A percentile compares a stretch with the other conserved stretches of the same genome.
Evolutionary conservation across 441 rosid species (phyloP).

Genomic region (Syzygium syzygioides): DNA sequence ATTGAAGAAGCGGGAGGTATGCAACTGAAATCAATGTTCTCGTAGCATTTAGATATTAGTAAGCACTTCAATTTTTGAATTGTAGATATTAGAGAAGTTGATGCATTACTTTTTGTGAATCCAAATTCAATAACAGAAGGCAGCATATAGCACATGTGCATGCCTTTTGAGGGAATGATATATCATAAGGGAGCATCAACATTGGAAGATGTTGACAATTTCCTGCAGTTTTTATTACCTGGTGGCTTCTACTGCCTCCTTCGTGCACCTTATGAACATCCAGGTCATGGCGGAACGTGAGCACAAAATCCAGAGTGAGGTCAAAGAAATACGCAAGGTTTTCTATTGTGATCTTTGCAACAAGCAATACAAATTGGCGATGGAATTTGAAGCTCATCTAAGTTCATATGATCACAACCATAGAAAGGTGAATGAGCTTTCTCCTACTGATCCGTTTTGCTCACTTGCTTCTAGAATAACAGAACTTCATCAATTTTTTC

Average conservation of each 20-base stretch:
- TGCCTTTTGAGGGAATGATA: slow-evolving; percentile 74
- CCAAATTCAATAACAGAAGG: slow-evolving; percentile 62
- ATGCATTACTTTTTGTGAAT: slow-evolving; percentile 47
- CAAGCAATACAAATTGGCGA: slow-evolving; percentile 91
- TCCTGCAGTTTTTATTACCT: slow-evolving; percentile 96
- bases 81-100: slow-evolving; percentile 38
- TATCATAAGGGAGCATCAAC: slow-evolving; percentile 62
- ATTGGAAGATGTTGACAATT: slow-evolving; percentile 78
- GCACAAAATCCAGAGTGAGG: slow-evolving; percentile 95
- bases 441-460: neutral
- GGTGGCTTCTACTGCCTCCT: slow-evolving; percentile 99
- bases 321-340: slow-evolving; percentile 82
- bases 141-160: slow-evolving; percentile 56
- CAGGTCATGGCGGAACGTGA: slow-evolving; percentile 98
- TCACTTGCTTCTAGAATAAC: neutral
- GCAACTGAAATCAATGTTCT: neutral
- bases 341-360: slow-evolving; percentile 92
- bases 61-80: slow-evolving; percentile 13
- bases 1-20: slow-evolving; percentile 2
- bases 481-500: neutral
- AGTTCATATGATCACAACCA: slow-evolving; percentile 98
- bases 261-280: slow-evolving; percentile 98
- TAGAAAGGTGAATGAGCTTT: slow-evolving; percentile 51
- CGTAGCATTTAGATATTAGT: neutral
- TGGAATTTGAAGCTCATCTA: slow-evolving; percentile 93